Evolutionary conservation across 2,329 filamentous ascomycete genomes (phyloP).

Genomic region (Colletotrichum euphorbiae): DNA sequence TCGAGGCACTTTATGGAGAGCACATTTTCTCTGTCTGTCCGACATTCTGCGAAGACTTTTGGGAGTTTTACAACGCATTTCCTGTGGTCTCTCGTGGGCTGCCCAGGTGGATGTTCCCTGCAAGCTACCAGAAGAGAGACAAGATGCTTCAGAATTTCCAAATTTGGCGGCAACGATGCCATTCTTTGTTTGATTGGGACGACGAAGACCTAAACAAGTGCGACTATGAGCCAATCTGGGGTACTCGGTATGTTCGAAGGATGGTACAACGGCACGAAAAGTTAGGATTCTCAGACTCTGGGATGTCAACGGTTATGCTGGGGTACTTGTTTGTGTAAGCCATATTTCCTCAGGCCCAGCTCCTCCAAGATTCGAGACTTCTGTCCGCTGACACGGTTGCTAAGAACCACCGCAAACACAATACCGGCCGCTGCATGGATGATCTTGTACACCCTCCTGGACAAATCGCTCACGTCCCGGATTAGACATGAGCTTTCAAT

Average conservation of each 20-base stretch:
- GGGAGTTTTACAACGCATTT: slow-evolving; percentile 31
- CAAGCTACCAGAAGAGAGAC: slow-evolving; percentile 21
- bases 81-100: slow-evolving; percentile 19
- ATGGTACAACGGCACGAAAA: slow-evolving; percentile 33
- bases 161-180: slow-evolving; percentile 14
- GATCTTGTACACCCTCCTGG: slow-evolving; percentile 17
- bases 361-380: background rate
- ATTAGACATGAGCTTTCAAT: slow-evolving; percentile 16
- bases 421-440: slow-evolving; percentile 31
- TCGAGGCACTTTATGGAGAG: slow-evolving; percentile 28
- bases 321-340: slow-evolving; percentile 37
- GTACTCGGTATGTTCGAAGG: slow-evolving; percentile 22
- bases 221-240: slow-evolving; percentile 25
- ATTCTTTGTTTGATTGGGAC: background rate
- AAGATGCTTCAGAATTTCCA: slow-evolving; percentile 14
- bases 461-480: slow-evolving; percentile 3
- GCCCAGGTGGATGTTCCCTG: slow-evolving; percentile 29
- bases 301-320: slow-evolving; percentile 12
- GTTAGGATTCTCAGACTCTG: slow-evolving; percentile 25
- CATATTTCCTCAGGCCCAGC: background rate
- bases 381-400: background rate
- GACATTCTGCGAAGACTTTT: slow-evolving; percentile 27
- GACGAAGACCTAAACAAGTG: background rate
- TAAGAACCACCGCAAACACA: slow-evolving; percentile 28
- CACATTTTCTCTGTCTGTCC: slow-evolving; percentile 18